Percentiles rank a stretch among this genome's conserved stretches.
phyloP scores from a whole-genome alignment of 1,284 basidiomycete species.

The Cutaneotrichosporon dermatis region DNA sequence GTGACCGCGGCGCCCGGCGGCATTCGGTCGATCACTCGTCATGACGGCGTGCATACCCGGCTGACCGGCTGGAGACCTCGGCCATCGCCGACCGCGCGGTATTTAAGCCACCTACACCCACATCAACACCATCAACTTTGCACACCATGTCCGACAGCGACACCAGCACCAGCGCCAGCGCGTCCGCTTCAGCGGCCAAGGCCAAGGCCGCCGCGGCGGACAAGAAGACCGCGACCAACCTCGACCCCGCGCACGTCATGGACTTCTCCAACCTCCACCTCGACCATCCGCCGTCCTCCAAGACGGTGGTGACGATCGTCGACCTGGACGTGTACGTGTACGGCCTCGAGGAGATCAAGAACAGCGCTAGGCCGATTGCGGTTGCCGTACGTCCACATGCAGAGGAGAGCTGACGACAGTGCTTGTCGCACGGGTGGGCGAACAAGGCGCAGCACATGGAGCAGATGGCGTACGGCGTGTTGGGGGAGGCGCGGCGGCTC shows the following conservation, averaged over 20 bases:
- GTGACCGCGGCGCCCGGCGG: not conserved
- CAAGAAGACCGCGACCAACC: not conserved
- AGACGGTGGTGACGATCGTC: slow-evolving; percentile 23
- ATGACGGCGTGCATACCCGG: no score
- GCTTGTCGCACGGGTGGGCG: slow-evolving; percentile 38
- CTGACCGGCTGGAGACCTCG: not conserved
- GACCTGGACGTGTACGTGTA: slow-evolving; percentile 40
- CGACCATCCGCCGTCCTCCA: slow-evolving; percentile 16
- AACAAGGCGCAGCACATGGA: slow-evolving; percentile 34
- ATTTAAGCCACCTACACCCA: not conserved
- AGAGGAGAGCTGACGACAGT: slow-evolving; percentile 17
- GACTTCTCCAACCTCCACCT: slow-evolving; percentile 34
- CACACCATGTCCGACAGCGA: not conserved
- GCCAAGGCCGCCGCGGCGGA: not conserved
- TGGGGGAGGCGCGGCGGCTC: slow-evolving; percentile 25
- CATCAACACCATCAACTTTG: not conserved
- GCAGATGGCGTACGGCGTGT: slow-evolving; percentile 33
- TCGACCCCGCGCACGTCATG: slow-evolving; percentile 18
- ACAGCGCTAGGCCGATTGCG: slow-evolving; percentile 25
- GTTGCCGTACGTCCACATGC: slow-evolving; percentile 30
- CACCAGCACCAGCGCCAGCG: no score
- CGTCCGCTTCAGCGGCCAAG: no score
- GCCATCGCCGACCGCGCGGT: not conserved
- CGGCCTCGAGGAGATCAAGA: slow-evolving; percentile 40
- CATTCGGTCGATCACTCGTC: not conserved